Evolutionary conservation across 2,329 filamentous ascomycete species (phyloP).

Genomic region (Pyricularia pennisetigena): DNA sequence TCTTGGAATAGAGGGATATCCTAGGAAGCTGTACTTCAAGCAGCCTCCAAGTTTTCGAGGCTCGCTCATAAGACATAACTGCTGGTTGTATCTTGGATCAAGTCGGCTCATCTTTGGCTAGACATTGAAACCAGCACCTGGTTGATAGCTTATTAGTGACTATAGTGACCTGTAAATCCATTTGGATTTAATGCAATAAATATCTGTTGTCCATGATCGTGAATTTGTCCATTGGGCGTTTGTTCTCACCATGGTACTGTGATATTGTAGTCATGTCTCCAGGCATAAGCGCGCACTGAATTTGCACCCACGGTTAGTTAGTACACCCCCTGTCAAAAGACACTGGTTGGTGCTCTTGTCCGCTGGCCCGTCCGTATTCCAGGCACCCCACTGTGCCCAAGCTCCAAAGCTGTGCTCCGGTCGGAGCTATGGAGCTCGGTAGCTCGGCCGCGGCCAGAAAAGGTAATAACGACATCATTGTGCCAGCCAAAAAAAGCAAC

Average conservation of each 20-base stretch:
- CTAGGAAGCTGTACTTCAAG: too few relatives aligned
- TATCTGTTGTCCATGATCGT: not conserved
- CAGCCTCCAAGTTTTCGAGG: not conserved
- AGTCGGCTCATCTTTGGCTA: not conserved
- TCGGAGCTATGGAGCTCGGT: not conserved
- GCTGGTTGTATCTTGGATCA: not conserved
- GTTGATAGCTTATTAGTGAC: too few relatives aligned
- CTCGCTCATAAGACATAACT: not conserved
- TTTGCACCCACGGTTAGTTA: not conserved
- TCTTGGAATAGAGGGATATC: too few relatives aligned
- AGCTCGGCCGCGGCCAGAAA: not conserved
- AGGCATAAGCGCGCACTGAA: not conserved
- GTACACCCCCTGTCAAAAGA: not conserved
- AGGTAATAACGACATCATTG: slow-evolving; percentile 5
- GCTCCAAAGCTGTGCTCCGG: slow-evolving; percentile 1
- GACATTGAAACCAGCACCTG: not conserved
- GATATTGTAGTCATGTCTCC: not conserved
- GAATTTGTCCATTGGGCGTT: not conserved
- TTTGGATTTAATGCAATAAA: not conserved
- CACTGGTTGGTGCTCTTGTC: not conserved
- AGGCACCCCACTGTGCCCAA: not conserved
- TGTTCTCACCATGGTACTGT: not conserved
- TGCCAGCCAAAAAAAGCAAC: not conserved
- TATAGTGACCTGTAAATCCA: not conserved
- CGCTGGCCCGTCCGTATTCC: not conserved